Evolutionary conservation across 805 yeast genomes (phyloP), one percentile per base, ranked within the genome.

Genomic region (Grigorovia yakushimaensis): DNA sequence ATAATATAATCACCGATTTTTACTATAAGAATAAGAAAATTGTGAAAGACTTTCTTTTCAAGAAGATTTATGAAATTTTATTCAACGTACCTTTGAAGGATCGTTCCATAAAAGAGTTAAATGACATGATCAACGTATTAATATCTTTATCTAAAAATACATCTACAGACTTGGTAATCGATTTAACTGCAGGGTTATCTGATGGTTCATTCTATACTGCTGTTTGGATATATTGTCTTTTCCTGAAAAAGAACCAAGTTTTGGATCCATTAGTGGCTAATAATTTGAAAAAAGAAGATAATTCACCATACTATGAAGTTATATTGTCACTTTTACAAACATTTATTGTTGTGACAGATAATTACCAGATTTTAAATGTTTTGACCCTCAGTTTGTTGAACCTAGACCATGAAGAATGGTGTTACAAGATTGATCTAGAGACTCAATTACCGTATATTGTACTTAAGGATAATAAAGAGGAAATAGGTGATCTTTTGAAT

Each of bases 81-180:
- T 52, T 53, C 39, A 57, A 60, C 18, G 54, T 50, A 1, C 61
- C 60, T 5, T 61, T 60, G 2, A 57, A 70, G 0, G 53, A 75
- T 1, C 71, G 73, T 0, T 46, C 67, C 6, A 83, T 77, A 44
- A 68, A 70, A 18, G 71, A 72, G 4, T 60, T 84, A 18, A 82
- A 84, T 54, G 81, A 83, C 59, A 68, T 71, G 4, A 68, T 84
- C 20, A 83, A 83, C 60, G 86, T 82, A 0, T 53, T 82, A n/a
- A 61, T 83, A 0, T 79, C 91, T 0, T 54, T 86, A 9, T 66
- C 82, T 0, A 78, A 78, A 54, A 73, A 71, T 41, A 53, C 71
- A 0, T 60, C 69, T 1, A 49, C 51, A 0, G 70, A 65, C 3
- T 56, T 77, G 15, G 47, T 73, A 8, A 51, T 52, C 17, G 64